A percentile compares a stretch with the other conserved stretches of the same genome.
phyloP scores from a whole-genome alignment of 768 basidiomycete species.

The Collybia mongolica region DNA sequence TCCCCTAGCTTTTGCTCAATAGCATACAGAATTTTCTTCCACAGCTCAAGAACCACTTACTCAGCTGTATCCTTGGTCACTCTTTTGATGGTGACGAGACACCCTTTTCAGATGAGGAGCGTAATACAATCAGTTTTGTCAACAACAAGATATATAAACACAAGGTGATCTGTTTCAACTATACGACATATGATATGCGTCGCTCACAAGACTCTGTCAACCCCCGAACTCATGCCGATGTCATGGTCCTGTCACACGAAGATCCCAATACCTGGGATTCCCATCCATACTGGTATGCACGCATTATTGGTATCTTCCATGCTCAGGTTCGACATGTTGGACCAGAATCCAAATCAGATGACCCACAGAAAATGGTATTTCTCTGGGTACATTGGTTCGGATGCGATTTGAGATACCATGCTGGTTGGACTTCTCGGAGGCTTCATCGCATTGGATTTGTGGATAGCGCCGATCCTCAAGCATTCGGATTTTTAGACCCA shows the following conservation, averaged over 20 bases:
- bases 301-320: constrained; percentile 29
- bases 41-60: constrained; percentile 19
- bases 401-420: background rate
- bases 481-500: no score
- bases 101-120: constrained; percentile 9
- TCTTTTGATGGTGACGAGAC: constrained; percentile 3
- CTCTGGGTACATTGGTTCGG: background rate
- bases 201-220: constrained; percentile 37
- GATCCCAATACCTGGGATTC: constrained; percentile 12
- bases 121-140: constrained; percentile 12
- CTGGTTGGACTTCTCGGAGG: background rate
- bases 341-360: background rate
- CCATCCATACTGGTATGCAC: constrained; percentile 31
- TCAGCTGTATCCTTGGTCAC: constrained; percentile 11
- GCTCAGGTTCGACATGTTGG: constrained; percentile 15
- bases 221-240: constrained; percentile 24
- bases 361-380: background rate
- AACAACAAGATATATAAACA: constrained; percentile 18
- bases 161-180: constrained; percentile 27
- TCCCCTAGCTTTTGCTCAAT: no score
- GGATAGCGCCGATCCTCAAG: no score
- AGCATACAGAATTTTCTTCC: constrained; percentile 23
- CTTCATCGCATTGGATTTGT: background rate
- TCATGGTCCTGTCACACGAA: constrained; percentile 28
- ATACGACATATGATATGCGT: constrained; percentile 40